Evolutionary conservation across 2,329 filamentous ascomycete species (phyloP).

Genomic region (Neodidymelliopsis sp.): DNA sequence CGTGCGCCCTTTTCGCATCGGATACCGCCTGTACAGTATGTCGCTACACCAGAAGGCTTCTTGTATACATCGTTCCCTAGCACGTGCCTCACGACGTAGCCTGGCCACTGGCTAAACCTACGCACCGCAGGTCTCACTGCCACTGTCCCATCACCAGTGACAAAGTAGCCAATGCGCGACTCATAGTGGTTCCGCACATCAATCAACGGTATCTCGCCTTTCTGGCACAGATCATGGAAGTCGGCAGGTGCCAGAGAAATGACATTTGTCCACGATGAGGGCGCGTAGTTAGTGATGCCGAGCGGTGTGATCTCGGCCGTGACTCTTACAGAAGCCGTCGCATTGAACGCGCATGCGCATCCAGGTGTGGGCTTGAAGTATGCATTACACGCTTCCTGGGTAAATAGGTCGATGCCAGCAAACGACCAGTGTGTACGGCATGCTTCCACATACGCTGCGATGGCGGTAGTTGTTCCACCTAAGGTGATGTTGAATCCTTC

Average conservation of each 20-base stretch:
- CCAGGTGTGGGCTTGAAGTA: slow-evolving; percentile 35
- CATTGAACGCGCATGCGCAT: slow-evolving; percentile 31
- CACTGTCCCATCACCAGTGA: slow-evolving; percentile 22
- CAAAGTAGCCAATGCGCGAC: slow-evolving; percentile 35
- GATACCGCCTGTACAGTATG: slow-evolving; percentile 36
- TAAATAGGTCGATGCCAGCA: slow-evolving; percentile 21
- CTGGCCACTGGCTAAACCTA: slow-evolving; percentile 37
- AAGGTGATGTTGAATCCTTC: slow-evolving; percentile 37
- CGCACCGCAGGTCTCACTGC: slow-evolving; percentile 29
- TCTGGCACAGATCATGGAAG: slow-evolving; percentile 29
- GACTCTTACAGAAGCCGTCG: slow-evolving; percentile 22
- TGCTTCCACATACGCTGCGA: slow-evolving; percentile 20
- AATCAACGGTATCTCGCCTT: slow-evolving; percentile 25
- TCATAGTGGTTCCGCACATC: slow-evolving; percentile 39
- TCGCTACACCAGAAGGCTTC: slow-evolving; percentile 25
- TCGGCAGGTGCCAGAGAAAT: slow-evolving; percentile 24
- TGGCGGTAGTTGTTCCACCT: slow-evolving; percentile 22
- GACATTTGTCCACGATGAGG: slow-evolving; percentile 27
- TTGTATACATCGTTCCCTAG: slow-evolving; percentile 18
- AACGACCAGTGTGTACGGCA: slow-evolving; percentile 34
- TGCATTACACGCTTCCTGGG: slow-evolving; percentile 5
- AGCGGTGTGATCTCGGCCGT: slow-evolving; percentile 35
- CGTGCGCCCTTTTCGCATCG: slow-evolving; percentile 36
- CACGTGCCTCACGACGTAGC: slow-evolving; percentile 29
- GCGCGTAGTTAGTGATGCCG: slow-evolving; percentile 33